Evolutionary conservation across 2,329 filamentous ascomycete genomes (phyloP).

Genomic region (Magnaporthales sp.): DNA sequence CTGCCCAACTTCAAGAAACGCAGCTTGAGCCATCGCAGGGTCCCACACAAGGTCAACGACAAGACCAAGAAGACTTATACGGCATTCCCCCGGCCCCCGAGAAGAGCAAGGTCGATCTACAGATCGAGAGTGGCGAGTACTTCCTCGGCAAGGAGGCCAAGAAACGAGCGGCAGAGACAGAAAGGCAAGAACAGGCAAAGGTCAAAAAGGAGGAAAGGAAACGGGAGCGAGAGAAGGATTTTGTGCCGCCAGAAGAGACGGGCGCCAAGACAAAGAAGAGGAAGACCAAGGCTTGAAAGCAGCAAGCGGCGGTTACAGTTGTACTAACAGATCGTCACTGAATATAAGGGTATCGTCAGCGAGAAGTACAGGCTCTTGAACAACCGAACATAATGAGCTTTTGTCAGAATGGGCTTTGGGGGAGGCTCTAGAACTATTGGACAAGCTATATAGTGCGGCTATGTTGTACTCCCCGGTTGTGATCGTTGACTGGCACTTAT

Average conservation of each 20-base stretch:
- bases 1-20: constrained; percentile 96
- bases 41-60: constrained; percentile 80
- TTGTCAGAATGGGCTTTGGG: not conserved
- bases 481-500: no score
- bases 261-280: constrained; percentile 56
- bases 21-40: constrained; percentile 73
- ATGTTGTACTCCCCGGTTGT: not conserved
- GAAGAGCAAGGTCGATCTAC: constrained; percentile 97
- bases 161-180: constrained; percentile 71
- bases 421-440: not conserved
- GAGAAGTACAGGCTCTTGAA: not conserved
- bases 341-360: not conserved
- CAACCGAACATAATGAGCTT: not conserved
- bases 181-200: constrained; percentile 75
- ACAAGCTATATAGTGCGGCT: not conserved
- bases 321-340: not conserved
- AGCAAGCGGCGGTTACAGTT: not conserved
- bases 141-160: constrained; percentile 91
- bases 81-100: constrained; percentile 90
- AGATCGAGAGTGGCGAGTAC: constrained; percentile 97
- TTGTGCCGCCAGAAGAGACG: constrained; percentile 76
- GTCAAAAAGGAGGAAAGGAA: constrained; percentile 82
- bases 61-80: constrained; percentile 94
- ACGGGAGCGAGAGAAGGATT: constrained; percentile 77
- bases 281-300: constrained; percentile 32